Conservation (phyloP, 2,329 filamentous ascomycete genomes). For the Fusarium sp. region DNA sequence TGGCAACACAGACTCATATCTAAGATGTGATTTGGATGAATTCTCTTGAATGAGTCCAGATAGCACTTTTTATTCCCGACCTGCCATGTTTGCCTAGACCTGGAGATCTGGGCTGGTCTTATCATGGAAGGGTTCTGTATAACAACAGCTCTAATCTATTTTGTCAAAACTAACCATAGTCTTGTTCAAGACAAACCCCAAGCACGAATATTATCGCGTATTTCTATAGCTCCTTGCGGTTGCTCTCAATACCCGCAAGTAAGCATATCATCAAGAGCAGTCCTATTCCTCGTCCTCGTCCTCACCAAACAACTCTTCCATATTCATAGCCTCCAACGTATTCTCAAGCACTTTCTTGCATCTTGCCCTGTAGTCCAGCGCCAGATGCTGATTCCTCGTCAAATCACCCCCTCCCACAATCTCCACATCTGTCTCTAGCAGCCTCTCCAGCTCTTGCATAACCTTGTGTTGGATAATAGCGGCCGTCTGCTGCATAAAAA, state of each 20-base stretch:
- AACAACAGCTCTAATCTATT: not conserved
- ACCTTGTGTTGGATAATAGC: slow-evolving; percentile 61
- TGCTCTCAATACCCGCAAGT: slow-evolving; percentile 53
- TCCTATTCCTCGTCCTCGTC: slow-evolving; percentile 34
- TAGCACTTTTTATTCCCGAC: not conserved
- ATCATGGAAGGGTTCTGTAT: not conserved
- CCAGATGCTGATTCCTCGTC: slow-evolving; percentile 63
- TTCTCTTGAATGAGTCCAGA: not conserved
- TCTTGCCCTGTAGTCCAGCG: slow-evolving; percentile 62
- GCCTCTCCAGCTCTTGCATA: slow-evolving; percentile 58
- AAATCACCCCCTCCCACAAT: slow-evolving; percentile 57
- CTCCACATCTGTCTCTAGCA: slow-evolving; percentile 63
- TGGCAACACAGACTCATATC: not conserved
- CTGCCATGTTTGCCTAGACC: not conserved
- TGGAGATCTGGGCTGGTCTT: not conserved
- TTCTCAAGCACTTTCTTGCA: slow-evolving; percentile 63
- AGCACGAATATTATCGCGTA: not conserved
- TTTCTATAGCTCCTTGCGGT: slow-evolving; percentile 52
- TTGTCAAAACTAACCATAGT: not conserved
- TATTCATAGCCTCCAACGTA: slow-evolving; percentile 57
- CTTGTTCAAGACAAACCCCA: not conserved
- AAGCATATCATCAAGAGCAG: not conserved
- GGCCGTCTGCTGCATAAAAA: slow-evolving; percentile 53
- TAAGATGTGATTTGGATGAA: not conserved
- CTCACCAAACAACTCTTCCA: slow-evolving; percentile 49